These are phyloP conservation scores for Apiotrichum siamense DNA, from an alignment of 1,284 basidiomycete genomes.

Conservation along the genomic window DNA sequence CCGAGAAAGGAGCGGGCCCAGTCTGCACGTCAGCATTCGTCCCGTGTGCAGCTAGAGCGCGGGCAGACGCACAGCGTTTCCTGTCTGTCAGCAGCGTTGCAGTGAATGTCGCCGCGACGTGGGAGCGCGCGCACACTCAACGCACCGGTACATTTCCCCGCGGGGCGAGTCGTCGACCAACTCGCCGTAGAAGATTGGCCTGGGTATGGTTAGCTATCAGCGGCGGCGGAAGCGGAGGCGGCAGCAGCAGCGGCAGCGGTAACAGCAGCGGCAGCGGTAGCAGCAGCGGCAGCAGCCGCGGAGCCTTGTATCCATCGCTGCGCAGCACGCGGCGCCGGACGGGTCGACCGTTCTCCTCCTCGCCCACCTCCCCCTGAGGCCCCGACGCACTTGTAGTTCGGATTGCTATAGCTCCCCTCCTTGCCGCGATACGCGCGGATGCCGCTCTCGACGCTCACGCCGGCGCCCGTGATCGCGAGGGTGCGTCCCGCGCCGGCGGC, in stretches of 20 bases:
- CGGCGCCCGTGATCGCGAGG: conserved; percentile 75
- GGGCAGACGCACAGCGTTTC: conserved; percentile 36
- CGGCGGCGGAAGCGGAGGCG: conserved; percentile 8
- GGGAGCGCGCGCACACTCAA: background rate
- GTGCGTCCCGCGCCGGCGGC: conserved; percentile 57
- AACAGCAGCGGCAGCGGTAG: too few relatives aligned
- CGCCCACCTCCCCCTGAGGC: too few relatives aligned
- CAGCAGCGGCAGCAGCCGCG: too few relatives aligned
- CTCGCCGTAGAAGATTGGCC: conserved; percentile 63
- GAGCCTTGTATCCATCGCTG: too few relatives aligned
- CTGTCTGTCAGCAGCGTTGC: conserved; percentile 14
- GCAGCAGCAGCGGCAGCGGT: too few relatives aligned
- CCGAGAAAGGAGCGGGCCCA: conserved; percentile 70
- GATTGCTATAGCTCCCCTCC: conserved; percentile 80
- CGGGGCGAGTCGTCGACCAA: conserved; percentile 63
- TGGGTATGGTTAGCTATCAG: conserved; percentile 1
- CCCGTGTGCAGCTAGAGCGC: background rate
- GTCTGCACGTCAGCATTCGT: conserved; percentile 15
- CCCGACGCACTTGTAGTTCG: conserved; percentile 71
- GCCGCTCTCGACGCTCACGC: conserved; percentile 86
- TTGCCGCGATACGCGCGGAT: conserved; percentile 80
- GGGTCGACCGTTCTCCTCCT: background rate
- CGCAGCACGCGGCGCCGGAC: too few relatives aligned
- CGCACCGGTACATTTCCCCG: conserved; percentile 65
- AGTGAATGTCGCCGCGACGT: background rate